Evolutionary conservation across 495 filamentous ascomycete species (phyloP), one percentile per base, ranked within the genome.

Genomic region (Thozetella sp.): DNA sequence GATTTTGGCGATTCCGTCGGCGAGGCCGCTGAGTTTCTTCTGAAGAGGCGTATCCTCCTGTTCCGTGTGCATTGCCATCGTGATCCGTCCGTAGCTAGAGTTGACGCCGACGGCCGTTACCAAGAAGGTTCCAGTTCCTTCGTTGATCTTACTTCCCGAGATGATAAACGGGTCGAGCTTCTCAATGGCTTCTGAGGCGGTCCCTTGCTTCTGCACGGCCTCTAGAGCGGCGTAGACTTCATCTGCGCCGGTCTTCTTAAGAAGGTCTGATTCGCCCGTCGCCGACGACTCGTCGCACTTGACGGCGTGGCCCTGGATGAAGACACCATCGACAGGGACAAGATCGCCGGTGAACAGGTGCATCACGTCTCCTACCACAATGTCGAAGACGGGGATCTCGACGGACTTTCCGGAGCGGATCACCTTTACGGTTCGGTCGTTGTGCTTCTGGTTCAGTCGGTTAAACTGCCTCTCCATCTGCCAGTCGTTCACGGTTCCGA

Each of bases 81-180:
- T 89, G 52, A 92, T 97, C 66, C 93, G 93, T 46, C 94, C 94
- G 67, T 93, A 92, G 58, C 86, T 90, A 2, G 93, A 92, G 70
- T 97, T 83, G 25, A 95, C 81, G 60, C 94, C 94, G 17, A 90
- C 90, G 23, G 92, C 86, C 1, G 94, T 98, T 48, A 95, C 88
- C 54, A 97, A 67, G 66, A 94, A 97, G 9, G 88, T 91, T 0
- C 93, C 93, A 24, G 95, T 85, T 22, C 94, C 94, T 76, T 98
- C 94, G 30, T 92, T 91, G 23, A 98, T 90, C 70, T 95, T 95
- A 26, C 88, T 89, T 50, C 94, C 94, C 9, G 94, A 98, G 43
- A 97, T 84, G 65, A 98, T 96, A 69, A 97, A 97, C 1, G 93
- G 93, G 63, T 98, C 94, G 66, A 94, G 76, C 70, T 97, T 97